A percentile compares a stretch with the other conserved stretches of the same genome.
Evolutionary conservation across 495 filamentous ascomycete species (phyloP).

Genomic region (Copromyces sp.): DNA sequence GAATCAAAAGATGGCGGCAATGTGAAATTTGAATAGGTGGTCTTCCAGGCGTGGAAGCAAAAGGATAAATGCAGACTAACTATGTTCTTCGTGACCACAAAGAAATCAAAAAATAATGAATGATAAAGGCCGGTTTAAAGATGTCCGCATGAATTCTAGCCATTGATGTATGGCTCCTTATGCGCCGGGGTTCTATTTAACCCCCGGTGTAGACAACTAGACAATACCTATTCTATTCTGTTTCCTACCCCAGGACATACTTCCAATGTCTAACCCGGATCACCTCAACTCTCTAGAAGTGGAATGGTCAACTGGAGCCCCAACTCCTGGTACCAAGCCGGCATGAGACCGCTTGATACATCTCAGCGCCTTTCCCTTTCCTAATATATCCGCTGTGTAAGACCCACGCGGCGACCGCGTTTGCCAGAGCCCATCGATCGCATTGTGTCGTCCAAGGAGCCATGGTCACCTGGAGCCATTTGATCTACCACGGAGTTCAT

Average conservation of each 20-base stretch:
- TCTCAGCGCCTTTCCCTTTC: neutral
- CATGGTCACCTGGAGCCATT: neutral
- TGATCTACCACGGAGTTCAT: neutral
- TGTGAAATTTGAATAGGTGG: neutral
- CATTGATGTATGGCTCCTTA: neutral
- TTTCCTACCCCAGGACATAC: neutral
- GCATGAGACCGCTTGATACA: neutral
- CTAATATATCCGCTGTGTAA: neutral
- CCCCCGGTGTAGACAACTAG: neutral
- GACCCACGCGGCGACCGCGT: neutral
- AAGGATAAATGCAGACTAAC: neutral
- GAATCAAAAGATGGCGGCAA: neutral
- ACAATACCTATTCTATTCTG: neutral
- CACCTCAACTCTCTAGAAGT: neutral
- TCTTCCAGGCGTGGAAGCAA: neutral
- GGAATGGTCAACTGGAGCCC: neutral
- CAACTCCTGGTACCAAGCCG: neutral
- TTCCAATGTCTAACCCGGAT: neutral
- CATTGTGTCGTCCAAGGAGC: neutral
- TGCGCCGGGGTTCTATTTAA: neutral
- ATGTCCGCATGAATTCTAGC: neutral
- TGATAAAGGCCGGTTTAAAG: too few species aligned
- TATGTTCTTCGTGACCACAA: neutral
- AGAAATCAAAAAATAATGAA: neutral
- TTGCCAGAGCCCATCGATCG: neutral